Evolutionary conservation across 2,329 filamentous ascomycete species (phyloP).

Genomic region (Pyrenochaeta sp.): DNA sequence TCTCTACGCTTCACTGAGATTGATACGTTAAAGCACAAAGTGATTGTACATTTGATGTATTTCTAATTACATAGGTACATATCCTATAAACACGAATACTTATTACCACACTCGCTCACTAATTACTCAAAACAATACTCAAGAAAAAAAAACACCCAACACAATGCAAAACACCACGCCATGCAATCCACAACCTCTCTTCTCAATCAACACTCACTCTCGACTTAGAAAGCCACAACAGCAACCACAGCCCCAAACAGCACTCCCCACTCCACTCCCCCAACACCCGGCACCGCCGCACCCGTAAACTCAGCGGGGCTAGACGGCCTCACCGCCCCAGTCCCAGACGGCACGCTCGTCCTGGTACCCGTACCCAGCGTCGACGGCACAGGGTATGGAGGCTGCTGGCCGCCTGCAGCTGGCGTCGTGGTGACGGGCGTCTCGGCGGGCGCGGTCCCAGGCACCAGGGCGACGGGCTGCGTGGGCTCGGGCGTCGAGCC

Average conservation of each 20-base stretch:
- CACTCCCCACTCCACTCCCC: slow-evolving; percentile 26
- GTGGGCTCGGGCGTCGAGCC: slow-evolving; percentile 33
- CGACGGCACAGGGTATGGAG: slow-evolving; percentile 34
- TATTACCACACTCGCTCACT: too few relatives aligned
- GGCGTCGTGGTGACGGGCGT: slow-evolving; percentile 34
- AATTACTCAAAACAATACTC: too few relatives aligned
- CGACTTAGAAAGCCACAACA: slow-evolving; percentile 45
- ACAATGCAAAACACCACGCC: not conserved
- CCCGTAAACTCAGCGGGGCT: slow-evolving; percentile 44
- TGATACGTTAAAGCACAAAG: too few relatives aligned
- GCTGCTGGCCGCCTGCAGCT: slow-evolving; percentile 4
- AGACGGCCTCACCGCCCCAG: slow-evolving; percentile 24
- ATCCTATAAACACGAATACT: too few relatives aligned
- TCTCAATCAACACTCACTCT: too few relatives aligned
- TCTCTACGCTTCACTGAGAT: too few relatives aligned
- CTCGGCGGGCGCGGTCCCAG: slow-evolving; percentile 40
- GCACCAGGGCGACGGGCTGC: slow-evolving; percentile 45
- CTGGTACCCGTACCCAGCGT: slow-evolving; percentile 31
- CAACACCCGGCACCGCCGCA: slow-evolving; percentile 38
- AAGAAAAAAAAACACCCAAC: too few relatives aligned
- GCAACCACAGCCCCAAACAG: slow-evolving; percentile 40
- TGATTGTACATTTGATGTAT: too few relatives aligned
- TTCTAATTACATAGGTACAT: too few relatives aligned
- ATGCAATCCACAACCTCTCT: not conserved
- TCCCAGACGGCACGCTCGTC: slow-evolving; percentile 37